These are phyloP conservation scores for Chlorella ohadii DNA, from an alignment of 139 green algal genomes.

Conservation along the genomic window DNA sequence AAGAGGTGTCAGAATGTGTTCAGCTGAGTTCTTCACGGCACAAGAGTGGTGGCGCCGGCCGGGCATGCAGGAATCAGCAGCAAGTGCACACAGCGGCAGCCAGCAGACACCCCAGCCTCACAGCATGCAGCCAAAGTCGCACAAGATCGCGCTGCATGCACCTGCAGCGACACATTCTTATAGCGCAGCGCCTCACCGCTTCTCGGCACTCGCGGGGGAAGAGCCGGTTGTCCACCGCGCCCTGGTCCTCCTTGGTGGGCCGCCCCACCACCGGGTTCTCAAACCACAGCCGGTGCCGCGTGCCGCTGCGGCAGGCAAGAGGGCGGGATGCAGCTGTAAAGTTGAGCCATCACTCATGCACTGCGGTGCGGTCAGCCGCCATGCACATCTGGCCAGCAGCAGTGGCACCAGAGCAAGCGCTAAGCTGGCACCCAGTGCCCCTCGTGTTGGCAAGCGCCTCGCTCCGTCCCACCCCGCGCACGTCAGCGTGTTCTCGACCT, in stretches of 20 bases:
- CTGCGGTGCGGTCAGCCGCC: too few relatives aligned
- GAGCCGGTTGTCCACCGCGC: constrained; percentile 55
- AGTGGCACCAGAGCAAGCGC: too few relatives aligned
- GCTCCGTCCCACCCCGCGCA: too few relatives aligned
- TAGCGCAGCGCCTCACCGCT: constrained; percentile 62
- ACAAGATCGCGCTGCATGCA: not conserved
- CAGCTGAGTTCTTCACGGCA: constrained; percentile 13
- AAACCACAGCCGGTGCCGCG: constrained; percentile 71
- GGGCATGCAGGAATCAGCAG: not conserved
- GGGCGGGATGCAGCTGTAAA: constrained; percentile 55
- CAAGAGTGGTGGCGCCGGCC: not conserved
- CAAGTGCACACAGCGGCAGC: not conserved
- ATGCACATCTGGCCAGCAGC: not conserved
- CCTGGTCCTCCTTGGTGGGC: constrained; percentile 65
- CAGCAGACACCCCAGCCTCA: not conserved
- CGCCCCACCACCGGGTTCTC: constrained; percentile 59
- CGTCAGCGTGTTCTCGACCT: constrained; percentile 52
- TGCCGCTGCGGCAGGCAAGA: constrained; percentile 44
- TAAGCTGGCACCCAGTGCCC: too few relatives aligned
- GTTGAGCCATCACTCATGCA: too few relatives aligned
- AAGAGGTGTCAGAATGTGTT: constrained; percentile 37
- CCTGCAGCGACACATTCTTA: not conserved
- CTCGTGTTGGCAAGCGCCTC: too few relatives aligned
- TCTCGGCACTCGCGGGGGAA: constrained; percentile 86
- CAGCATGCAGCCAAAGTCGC: too few relatives aligned